phyloP scores from a whole-genome alignment of 805 yeast genomes.

The Ogataea thermomethanolica region DNA sequence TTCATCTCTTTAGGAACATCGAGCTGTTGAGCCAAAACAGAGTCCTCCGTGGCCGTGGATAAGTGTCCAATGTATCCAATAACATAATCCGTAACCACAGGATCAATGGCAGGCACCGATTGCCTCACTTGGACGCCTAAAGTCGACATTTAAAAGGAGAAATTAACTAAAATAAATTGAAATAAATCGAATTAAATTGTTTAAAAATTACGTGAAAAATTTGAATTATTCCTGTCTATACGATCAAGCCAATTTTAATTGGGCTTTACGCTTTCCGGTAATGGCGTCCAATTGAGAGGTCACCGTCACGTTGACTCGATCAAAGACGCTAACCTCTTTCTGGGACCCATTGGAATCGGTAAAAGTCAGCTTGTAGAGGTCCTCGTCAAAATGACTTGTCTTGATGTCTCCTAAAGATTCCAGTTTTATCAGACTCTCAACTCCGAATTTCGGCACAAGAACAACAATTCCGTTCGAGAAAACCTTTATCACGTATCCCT shows the following conservation, averaged over 20 bases:
- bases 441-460: slow-evolving; percentile 91
- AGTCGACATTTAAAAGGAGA: slow-evolving; percentile 26
- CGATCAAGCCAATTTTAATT: slow-evolving; percentile 51
- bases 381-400: slow-evolving; percentile 71
- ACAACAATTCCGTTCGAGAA: slow-evolving; percentile 94
- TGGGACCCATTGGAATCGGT: slow-evolving; percentile 37
- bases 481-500: slow-evolving; percentile 88
- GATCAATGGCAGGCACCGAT: slow-evolving; percentile 83
- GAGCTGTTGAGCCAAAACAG: slow-evolving; percentile 71
- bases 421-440: slow-evolving; percentile 85
- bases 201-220: background rate
- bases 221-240: background rate
- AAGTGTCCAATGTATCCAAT: slow-evolving; percentile 86
- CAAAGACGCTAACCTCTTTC: slow-evolving; percentile 62
- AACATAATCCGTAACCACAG: slow-evolving; percentile 84
- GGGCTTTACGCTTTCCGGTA: slow-evolving; percentile 92
- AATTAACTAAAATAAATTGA: no score
- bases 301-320: slow-evolving; percentile 79
- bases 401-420: slow-evolving; percentile 68
- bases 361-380: slow-evolving; percentile 64
- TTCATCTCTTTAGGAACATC: slow-evolving; percentile 64
- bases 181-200: slow-evolving; percentile 6
- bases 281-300: slow-evolving; percentile 78
- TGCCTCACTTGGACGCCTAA: slow-evolving; percentile 62
- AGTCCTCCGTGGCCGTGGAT: slow-evolving; percentile 72